Evolutionary conservation across 2,329 filamentous ascomycete genomes (phyloP), one percentile per base, ranked within the genome.

Genomic region (Penicillium oxalicum): DNA sequence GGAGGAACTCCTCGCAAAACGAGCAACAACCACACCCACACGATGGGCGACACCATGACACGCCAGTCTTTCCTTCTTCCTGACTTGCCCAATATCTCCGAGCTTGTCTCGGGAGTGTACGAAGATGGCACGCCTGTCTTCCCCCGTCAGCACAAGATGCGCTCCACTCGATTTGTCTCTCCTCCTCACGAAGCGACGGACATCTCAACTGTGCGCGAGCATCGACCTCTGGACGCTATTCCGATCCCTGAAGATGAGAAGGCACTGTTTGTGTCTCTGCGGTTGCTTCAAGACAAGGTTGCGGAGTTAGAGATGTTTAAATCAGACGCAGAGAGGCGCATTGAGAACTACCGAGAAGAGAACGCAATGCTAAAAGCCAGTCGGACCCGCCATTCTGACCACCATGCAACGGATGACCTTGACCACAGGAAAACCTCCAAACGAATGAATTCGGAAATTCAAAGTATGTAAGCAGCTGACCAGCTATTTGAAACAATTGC

Each of bases 211-310:
- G 59, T 62, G 18, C 64, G 61, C 9, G 61, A 66, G 34, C 71
- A 82, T 57, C 62, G 71, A 9, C 71, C 74, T 0, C 65, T 84
- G 18, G 74, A 81, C 34, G 72, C 74, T 9, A 70, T 83, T 9
- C 74, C 78, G 0, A 73, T 83, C 40, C 81, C 81, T 0, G 73
- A 78, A 9, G 80, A 84, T 42, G 82, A 84, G 54, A 82, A 84
- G 62, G 77, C 77, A 2, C 75, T 85, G 41, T 82, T 81, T 58
- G 73, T 78, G n/a, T 80, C 79, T 9, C 68, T 84, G 12, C 74
- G 81, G 45, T 66, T 80, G 13, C 65, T 83, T 9, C 75, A 82
- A 54, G 79, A 81, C 37, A 80, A 78, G 58, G 74, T 83, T 36
- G 68, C 74, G 0, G 71, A 77, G 43, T 69, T 84, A 40, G 80